phyloP scores from a whole-genome alignment of 148 eudicot species.

The Pouteria glomerata region DNA sequence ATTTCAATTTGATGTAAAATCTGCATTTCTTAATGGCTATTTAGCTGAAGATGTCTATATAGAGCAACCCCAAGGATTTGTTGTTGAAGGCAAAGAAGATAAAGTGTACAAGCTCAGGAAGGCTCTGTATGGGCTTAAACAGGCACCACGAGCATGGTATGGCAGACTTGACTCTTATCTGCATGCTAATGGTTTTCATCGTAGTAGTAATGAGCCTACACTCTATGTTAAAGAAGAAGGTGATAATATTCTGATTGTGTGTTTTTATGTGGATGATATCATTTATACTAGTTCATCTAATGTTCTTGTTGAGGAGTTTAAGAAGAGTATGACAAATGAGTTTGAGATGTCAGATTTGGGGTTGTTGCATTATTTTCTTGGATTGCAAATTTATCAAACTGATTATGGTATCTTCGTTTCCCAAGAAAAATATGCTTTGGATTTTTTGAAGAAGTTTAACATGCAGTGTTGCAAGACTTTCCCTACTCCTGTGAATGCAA shows the following conservation, averaged over 20 bases:
- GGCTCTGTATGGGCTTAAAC: constrained; percentile 11
- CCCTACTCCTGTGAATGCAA: no score
- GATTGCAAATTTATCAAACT: background rate
- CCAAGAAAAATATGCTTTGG: background rate
- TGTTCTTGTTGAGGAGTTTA: background rate
- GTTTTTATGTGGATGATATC: background rate
- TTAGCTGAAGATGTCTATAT: background rate
- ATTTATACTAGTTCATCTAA: background rate
- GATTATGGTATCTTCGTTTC: background rate
- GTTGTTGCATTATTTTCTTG: background rate
- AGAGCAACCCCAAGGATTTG: constrained; percentile 9
- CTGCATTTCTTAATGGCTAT: constrained; percentile 4
- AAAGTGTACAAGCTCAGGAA: constrained; percentile 9
- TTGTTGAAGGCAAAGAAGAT: background rate
- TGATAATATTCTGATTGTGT: background rate
- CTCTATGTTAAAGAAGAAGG: background rate
- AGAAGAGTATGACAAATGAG: background rate
- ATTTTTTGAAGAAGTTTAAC: background rate
- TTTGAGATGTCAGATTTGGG: constrained; percentile 7
- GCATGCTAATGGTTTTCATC: background rate
- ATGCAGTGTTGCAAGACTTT: background rate
- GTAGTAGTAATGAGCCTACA: constrained; percentile 4
- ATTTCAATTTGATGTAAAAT: constrained; percentile 12
- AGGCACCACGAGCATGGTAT: constrained; percentile 17
- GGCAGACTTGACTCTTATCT: background rate